phyloP scores from a whole-genome alignment of 2,329 filamentous ascomycete genomes.

The Tolypocladium tropicale region DNA sequence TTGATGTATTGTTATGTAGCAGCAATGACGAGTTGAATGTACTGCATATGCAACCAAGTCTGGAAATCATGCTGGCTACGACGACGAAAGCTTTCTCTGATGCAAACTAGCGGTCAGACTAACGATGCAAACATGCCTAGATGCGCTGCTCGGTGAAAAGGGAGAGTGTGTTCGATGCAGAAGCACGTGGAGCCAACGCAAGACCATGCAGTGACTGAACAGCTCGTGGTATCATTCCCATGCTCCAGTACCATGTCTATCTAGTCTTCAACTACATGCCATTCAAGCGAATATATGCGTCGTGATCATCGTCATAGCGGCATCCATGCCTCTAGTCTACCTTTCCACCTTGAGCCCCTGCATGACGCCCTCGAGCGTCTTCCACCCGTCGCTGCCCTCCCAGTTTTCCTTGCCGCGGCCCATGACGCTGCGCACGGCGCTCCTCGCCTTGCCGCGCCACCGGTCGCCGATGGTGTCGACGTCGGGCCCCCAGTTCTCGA shows the following conservation, averaged over 20 bases:
- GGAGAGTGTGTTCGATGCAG: not conserved
- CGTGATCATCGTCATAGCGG: not conserved
- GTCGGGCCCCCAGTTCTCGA: constrained; percentile 66
- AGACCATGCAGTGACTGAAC: not conserved
- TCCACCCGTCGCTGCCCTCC: constrained; percentile 68
- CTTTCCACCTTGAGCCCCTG: constrained; percentile 37
- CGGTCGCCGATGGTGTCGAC: constrained; percentile 60
- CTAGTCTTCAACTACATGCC: not conserved
- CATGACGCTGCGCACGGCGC: constrained; percentile 72
- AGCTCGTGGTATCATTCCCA: not conserved
- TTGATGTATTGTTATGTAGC: not conserved
- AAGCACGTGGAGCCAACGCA: not conserved
- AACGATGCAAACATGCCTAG: not conserved
- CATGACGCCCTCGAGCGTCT: constrained; percentile 44
- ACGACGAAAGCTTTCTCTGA: not conserved
- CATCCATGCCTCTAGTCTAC: not conserved
- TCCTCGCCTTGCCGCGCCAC: constrained; percentile 85
- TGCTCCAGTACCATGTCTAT: not conserved
- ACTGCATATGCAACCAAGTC: not conserved
- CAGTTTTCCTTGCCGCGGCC: constrained; percentile 71
- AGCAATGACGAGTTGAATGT: not conserved
- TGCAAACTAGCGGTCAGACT: not conserved
- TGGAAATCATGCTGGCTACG: not conserved
- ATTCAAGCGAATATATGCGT: not conserved
- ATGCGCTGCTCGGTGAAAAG: not conserved